These are phyloP conservation scores for Trichoderma atrobrunneum DNA, from an alignment of 2,329 filamentous ascomycete genomes.

Conservation along the genomic window DNA sequence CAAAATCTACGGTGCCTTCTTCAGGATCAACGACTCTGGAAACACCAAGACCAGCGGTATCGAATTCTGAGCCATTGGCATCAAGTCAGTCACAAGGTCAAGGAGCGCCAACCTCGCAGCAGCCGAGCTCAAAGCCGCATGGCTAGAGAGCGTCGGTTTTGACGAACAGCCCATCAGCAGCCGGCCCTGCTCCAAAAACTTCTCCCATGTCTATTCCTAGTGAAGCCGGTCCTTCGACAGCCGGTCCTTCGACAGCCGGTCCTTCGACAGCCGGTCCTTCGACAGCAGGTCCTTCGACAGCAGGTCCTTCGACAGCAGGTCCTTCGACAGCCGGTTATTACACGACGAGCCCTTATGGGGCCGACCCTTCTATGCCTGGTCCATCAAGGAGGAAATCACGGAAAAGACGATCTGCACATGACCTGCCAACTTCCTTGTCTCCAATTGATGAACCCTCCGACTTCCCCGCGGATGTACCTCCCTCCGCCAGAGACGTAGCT, in stretches of 20 bases:
- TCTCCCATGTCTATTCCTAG: not conserved
- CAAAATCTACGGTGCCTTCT: not conserved
- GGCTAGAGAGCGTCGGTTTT: slow-evolving; percentile 14
- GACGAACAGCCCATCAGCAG: not conserved
- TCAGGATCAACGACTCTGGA: not conserved
- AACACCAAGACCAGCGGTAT: not conserved
- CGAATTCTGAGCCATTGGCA: not conserved
- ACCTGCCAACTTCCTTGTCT: not conserved
- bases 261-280: not conserved
- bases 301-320: not conserved
- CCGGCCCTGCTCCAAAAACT: not conserved
- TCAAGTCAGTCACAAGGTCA: not conserved
- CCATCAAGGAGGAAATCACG: not conserved
- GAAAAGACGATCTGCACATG: not conserved
- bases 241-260: not conserved
- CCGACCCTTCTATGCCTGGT: not conserved
- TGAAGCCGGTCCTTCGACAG: not conserved
- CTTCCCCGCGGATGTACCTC: not conserved
- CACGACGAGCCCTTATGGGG: not conserved
- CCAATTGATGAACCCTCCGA: not conserved
- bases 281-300: not conserved
- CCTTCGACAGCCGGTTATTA: not conserved
- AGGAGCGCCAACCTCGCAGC: not conserved
- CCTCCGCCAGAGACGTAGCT: not conserved
- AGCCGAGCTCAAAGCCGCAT: not conserved